These are phyloP conservation scores for Zygosaccharomyces lentus DNA, from an alignment of 805 yeast species.

Conservation along the genomic window DNA sequence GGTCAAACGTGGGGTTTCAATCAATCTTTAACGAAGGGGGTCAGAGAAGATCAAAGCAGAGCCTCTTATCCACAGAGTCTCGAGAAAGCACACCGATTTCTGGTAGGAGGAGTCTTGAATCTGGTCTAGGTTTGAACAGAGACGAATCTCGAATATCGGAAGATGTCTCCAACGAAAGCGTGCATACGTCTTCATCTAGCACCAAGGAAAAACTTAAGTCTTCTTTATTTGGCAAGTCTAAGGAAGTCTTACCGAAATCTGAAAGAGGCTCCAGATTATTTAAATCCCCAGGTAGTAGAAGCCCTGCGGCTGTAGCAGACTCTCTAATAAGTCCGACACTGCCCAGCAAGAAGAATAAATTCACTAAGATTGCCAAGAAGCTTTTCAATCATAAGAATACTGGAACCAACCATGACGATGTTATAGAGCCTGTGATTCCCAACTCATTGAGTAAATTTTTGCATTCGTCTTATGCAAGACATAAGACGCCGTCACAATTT, in stretches of 20 bases:
- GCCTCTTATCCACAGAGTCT: slow-evolving; percentile 12
- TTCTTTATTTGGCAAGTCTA: slow-evolving; percentile 12
- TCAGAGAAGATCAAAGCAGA: slow-evolving; percentile 22
- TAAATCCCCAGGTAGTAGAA: slow-evolving; percentile 13
- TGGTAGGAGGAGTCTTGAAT: slow-evolving; percentile 10
- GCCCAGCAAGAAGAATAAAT: slow-evolving; percentile 17
- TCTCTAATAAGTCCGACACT: slow-evolving; percentile 10
- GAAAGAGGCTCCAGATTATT: slow-evolving; percentile 17
- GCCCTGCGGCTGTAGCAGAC: slow-evolving; percentile 7
- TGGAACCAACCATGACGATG: slow-evolving; percentile 20
- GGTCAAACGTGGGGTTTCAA: slow-evolving; percentile 31
- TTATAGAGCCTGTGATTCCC: slow-evolving; percentile 24
- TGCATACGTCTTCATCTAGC: slow-evolving; percentile 16
- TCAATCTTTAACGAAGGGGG: slow-evolving; percentile 26
- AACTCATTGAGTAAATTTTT: slow-evolving; percentile 31
- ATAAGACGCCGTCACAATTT: slow-evolving; percentile 32
- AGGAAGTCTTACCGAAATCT: slow-evolving; percentile 9
- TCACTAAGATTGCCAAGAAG: slow-evolving; percentile 25
- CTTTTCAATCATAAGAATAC: slow-evolving; percentile 25
- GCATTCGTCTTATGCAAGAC: slow-evolving; percentile 32
- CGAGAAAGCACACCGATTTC: slow-evolving; percentile 12
- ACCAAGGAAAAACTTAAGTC: slow-evolving; percentile 14
- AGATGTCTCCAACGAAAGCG: slow-evolving; percentile 14
- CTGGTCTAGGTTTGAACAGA: slow-evolving; percentile 5
- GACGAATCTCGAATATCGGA: slow-evolving; percentile 12